These are phyloP conservation scores for Pyricularia sp. DNA, from an alignment of 2,329 filamentous ascomycete species.

Conservation along the genomic window DNA sequence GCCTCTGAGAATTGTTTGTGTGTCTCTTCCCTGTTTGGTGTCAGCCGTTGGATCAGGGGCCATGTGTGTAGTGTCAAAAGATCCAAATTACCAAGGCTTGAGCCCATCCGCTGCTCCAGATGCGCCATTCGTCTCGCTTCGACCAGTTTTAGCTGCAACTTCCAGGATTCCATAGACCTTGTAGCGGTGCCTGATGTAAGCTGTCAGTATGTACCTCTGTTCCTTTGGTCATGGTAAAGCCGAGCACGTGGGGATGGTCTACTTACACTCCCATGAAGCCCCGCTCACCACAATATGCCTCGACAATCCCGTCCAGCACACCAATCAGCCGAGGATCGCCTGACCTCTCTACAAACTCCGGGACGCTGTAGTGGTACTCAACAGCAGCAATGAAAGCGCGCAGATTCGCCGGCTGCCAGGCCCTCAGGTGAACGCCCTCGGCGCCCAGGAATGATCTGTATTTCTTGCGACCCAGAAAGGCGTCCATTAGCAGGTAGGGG, in stretches of 20 bases:
- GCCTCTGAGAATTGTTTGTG: slow-evolving; percentile 41
- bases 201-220: not conserved
- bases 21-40: slow-evolving; percentile 27
- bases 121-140: slow-evolving; percentile 41
- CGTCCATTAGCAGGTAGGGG: slow-evolving; percentile 44
- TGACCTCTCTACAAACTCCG: slow-evolving; percentile 41
- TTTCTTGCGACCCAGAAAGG: slow-evolving; percentile 41
- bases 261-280: slow-evolving; percentile 40
- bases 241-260: not conserved
- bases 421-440: slow-evolving; percentile 41
- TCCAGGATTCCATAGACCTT: slow-evolving; percentile 48
- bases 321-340: slow-evolving; percentile 40
- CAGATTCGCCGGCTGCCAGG: slow-evolving; percentile 44
- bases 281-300: slow-evolving; percentile 44
- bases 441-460: slow-evolving; percentile 41
- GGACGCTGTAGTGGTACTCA: slow-evolving; percentile 43
- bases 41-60: too few species aligned
- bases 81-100: slow-evolving; percentile 26
- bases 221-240: not conserved
- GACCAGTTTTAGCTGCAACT: slow-evolving; percentile 41
- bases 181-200: slow-evolving; percentile 30
- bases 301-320: slow-evolving; percentile 43
- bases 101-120: slow-evolving; percentile 32
- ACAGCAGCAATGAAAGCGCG: slow-evolving; percentile 45
- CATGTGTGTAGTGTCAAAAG: not conserved